Percentiles rank a stretch among this genome's conserved stretches.
These are phyloP conservation scores for Cystobasidium ongulense DNA, from an alignment of 768 basidiomycete genomes.

Conservation along the genomic window DNA sequence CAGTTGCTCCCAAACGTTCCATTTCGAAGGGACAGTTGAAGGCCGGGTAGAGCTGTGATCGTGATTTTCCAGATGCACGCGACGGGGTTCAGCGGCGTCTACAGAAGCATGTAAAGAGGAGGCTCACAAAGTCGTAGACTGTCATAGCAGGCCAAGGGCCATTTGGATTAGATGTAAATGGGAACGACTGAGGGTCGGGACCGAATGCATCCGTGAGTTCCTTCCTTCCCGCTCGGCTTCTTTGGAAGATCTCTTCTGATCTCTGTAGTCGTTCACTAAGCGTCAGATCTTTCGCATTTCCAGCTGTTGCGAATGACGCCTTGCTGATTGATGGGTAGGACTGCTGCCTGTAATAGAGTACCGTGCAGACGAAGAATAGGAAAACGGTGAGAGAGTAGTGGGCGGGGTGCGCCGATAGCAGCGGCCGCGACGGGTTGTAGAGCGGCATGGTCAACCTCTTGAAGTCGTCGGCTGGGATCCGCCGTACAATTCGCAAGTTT, in stretches of 20 bases:
- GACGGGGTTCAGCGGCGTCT: too few species aligned
- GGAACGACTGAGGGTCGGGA: background rate
- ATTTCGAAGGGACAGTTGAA: constrained; percentile 35
- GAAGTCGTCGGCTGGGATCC: too few species aligned
- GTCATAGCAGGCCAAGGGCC: background rate
- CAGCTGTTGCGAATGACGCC: background rate
- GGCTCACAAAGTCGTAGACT: constrained; percentile 34
- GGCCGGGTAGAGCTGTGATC: constrained; percentile 21
- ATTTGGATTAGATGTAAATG: background rate
- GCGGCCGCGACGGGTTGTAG: background rate
- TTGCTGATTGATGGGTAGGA: background rate
- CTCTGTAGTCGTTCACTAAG: constrained; percentile 16
- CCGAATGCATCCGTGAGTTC: background rate
- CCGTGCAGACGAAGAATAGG: background rate
- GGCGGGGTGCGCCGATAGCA: background rate
- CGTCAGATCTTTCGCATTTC: background rate
- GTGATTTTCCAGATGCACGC: background rate
- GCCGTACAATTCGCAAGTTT: too few species aligned
- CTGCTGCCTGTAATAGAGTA: background rate
- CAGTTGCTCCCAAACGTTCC: constrained; percentile 28
- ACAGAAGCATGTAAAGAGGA: too few species aligned
- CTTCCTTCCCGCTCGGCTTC: background rate
- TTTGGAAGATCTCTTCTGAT: constrained; percentile 21
- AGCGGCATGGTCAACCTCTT: background rate
- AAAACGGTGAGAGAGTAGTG: background rate